Evolutionary conservation across 2,329 filamentous ascomycete species (phyloP), one percentile per base, ranked within the genome.

Genomic region (Fusarium marasasianum): DNA sequence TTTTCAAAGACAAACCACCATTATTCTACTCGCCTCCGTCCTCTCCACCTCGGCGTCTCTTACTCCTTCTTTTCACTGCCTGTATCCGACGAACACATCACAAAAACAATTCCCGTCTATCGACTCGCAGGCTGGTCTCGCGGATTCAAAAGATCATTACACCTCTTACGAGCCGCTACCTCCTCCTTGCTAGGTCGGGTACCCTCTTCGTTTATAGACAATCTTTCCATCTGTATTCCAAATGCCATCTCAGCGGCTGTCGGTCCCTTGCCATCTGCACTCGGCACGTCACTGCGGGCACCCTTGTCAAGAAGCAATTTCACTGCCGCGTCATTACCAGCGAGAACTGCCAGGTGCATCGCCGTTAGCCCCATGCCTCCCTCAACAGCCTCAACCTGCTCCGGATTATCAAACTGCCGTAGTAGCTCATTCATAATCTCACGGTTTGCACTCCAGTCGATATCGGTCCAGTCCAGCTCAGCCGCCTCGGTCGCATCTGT

Each of bases 391-490:
- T 48, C 13, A 17, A 48, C 4, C 14, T 48, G 13, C 4, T 8
- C 13, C 26, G 13, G 6, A 1, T 31, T 0, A 11, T 22, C 3
- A 17, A 48, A 48, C 0, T 8, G 13, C 20, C 5, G 3, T 3
- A 48, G 45, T 17, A 48, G 20, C 13, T 48, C 45, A 8, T 48
- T 48, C 26, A 48, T 22, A 6, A 31, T 48, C 20, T 48, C 45
- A 4, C 45, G 45, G 7, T 31, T 31, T 11, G 45, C 45, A 48
- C 45, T 22, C 26, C 45, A 48, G 0, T 48, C 26, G 20, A 31
- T 17, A 6, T 48, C 45, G 20, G 45, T 11, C 45, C 45, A 48
- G 26, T 22, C 9, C 9, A 31, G 45, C 26, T 31, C 45, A 31
- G 45, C 26, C 9, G 26, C 26, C 26, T 48, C 45, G 45, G 26